These are phyloP conservation scores for Curvularia sp. DNA, from an alignment of 2,329 filamentous ascomycete genomes.

Conservation along the genomic window DNA sequence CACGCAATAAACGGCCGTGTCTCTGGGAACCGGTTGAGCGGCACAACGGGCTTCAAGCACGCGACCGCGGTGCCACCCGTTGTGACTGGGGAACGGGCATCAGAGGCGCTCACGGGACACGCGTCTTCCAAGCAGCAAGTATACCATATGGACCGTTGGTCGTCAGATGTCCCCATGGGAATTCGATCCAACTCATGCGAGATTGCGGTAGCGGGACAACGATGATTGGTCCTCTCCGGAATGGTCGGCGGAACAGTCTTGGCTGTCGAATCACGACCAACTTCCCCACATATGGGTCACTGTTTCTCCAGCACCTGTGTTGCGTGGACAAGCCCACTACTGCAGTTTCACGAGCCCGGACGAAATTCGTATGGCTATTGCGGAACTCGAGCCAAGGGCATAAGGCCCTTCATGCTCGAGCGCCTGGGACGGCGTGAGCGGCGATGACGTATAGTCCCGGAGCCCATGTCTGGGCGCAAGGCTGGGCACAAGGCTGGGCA, in stretches of 20 bases:
- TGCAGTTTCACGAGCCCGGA: slow-evolving; percentile 21
- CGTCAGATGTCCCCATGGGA: slow-evolving; percentile 9
- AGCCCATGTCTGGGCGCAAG: slow-evolving; percentile 29
- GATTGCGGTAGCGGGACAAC: slow-evolving; percentile 5
- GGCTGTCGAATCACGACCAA: slow-evolving; percentile 23
- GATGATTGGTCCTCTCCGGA: slow-evolving; percentile 12
- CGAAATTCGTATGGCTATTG: slow-evolving; percentile 26
- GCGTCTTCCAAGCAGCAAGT: slow-evolving; percentile 2
- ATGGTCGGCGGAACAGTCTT: slow-evolving; percentile 19
- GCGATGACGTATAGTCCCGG: slow-evolving; percentile 31
- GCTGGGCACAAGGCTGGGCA: slow-evolving; percentile 37
- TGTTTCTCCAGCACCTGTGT: slow-evolving; percentile 27
- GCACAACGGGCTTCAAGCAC: slow-evolving; percentile 12
- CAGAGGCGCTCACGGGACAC: slow-evolving; percentile 5
- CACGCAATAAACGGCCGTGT: slow-evolving; percentile 1
- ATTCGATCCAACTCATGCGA: slow-evolving; percentile 9
- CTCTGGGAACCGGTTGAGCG: slow-evolving; percentile 9
- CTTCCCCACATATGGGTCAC: slow-evolving; percentile 31
- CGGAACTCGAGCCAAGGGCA: slow-evolving; percentile 24
- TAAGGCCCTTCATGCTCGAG: slow-evolving; percentile 15
- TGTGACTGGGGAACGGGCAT: slow-evolving; percentile 7
- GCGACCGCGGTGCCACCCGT: slow-evolving; percentile 3
- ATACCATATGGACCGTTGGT: background rate
- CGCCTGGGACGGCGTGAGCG: slow-evolving; percentile 30
- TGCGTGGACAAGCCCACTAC: slow-evolving; percentile 30